Conservation (phyloP, 2,329 filamentous ascomycete species). For the Elsinoe necatrix region DNA sequence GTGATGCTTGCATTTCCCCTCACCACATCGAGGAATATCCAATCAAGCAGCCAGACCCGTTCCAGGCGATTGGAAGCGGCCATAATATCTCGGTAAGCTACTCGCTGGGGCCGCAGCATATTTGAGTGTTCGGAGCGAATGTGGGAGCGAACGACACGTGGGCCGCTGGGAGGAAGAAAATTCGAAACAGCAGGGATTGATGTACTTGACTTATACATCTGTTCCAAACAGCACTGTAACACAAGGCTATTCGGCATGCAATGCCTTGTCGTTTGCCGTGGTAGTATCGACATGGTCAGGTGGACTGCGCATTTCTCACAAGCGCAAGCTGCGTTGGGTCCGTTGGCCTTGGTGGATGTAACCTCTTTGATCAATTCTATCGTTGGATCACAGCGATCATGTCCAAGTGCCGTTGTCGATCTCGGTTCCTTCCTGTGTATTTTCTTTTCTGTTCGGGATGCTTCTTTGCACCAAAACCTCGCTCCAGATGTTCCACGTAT, state of each 20-base stretch:
- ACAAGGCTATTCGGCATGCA: neutral
- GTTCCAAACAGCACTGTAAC: neutral
- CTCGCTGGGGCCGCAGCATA: neutral
- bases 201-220: neutral
- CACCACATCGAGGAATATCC: neutral
- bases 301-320: conserved; percentile 1
- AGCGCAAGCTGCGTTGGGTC: neutral
- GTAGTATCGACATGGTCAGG: neutral
- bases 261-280: neutral
- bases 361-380: neutral
- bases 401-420: conserved; percentile 1
- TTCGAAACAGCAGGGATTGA: neutral
- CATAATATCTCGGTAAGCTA: conserved; percentile 13
- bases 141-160: conserved; percentile 4
- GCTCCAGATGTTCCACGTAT: neutral
- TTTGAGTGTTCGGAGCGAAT: conserved; percentile 7
- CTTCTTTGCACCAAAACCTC: neutral
- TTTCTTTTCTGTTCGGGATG: neutral
- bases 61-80: neutral
- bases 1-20: neutral
- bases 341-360: neutral
- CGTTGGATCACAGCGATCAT: neutral
- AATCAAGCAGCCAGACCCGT: neutral
- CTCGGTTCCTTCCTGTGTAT: neutral
- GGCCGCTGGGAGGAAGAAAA: neutral